Evolutionary conservation across 2,329 filamentous ascomycete genomes (phyloP), one percentile per base, ranked within the genome.

Genomic region (Alternaria gansuensis): DNA sequence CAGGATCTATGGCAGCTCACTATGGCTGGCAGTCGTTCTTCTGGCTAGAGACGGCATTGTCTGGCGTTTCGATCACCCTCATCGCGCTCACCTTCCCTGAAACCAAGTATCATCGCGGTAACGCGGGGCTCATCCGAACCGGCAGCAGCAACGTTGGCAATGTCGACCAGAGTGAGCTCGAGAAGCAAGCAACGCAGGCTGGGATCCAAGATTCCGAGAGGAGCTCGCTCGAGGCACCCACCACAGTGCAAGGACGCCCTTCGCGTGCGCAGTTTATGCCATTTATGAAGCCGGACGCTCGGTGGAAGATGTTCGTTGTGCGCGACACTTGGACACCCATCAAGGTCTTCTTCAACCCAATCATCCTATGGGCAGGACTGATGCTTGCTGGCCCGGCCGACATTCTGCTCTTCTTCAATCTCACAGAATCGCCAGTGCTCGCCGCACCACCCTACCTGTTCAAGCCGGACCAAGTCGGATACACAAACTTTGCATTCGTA

Each of bases 391-490:
- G 72, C 5, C 73, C 73, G n/a, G 73, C 73, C 4, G 78, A 81
- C 44, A 68, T 80, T 3, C 75, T 83, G 14, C 78, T 85, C 4
- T 78, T 80, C 52, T 82, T 82, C 64, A 84, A 83, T 68, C 74
- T 84, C n/a, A 83, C 80, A 9, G 79, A 84, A 63, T 82, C 82
- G 1, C 77, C 79, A 13, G 75, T 82, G 2, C 79, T 85, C 55
- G 75, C 70, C 5, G 74, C 77, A 2, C 78, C 80, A 9, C 81
- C 82, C 0, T 84, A 84, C 63, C 66, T 72, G 31, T 83, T 83
- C 74, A 75, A 57, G 5, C 73, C 81, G 2, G 68, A 75, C 9
- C 69, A 77, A 31, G 80, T 84, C 31, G 83, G 83, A 2, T 82
- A 83, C 55, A 80, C 80, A 28, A 85, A 85, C 64, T 82, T 75